Evolutionary conservation across 2,329 filamentous ascomycete genomes (phyloP), one percentile per base, ranked within the genome.

Genomic region (Cercospora brassicicola): DNA sequence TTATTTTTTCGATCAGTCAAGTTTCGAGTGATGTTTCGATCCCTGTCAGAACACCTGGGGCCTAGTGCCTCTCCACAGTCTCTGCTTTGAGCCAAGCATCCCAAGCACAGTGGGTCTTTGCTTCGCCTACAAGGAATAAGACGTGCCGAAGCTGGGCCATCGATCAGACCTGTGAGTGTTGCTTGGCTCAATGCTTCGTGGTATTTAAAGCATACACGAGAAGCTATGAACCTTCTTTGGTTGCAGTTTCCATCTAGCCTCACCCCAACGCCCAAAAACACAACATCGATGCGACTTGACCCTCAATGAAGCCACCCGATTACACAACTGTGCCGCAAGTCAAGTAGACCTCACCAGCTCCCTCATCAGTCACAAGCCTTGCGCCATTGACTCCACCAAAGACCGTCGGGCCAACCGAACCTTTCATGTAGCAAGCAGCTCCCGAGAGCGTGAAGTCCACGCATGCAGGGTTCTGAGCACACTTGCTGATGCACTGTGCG

Each of bases 381-480:
- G 76, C 76, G 23, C 76, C 76, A 59, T 67, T 67, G 45, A 76
- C 64, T 15, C 39, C 64, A 20, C 70, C 67, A 15, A 67, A 67
- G 7, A 73, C 42, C 8, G 68, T 65, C 20, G 65, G 31, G 4
- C 74, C 75, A 11, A 77, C 66, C 9, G 62, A 65, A 15, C 64
- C 72, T 73, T 78, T 78, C 65, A 76, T 66, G 67, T 77, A 78
- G 66, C 74, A 76, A 15, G 76, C 74, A 13, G 69, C 28, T 15
- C 76, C 76, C 20, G 71, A 71, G 4, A 74, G 66, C n/a, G 72
- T 73, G 33, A 78, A 75, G 45, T 76, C 75, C 31, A 77, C 75
- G 67, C 76, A 78, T 48, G 71, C 72, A 11, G 62, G 31, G 1
- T 69, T 73, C 20, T 67, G 64, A 39, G 71, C 74, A 60, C 76